Evolutionary conservation across 495 filamentous ascomycete species (phyloP), one percentile per base, ranked within the genome.

Genomic region (Penicillium parvum): DNA sequence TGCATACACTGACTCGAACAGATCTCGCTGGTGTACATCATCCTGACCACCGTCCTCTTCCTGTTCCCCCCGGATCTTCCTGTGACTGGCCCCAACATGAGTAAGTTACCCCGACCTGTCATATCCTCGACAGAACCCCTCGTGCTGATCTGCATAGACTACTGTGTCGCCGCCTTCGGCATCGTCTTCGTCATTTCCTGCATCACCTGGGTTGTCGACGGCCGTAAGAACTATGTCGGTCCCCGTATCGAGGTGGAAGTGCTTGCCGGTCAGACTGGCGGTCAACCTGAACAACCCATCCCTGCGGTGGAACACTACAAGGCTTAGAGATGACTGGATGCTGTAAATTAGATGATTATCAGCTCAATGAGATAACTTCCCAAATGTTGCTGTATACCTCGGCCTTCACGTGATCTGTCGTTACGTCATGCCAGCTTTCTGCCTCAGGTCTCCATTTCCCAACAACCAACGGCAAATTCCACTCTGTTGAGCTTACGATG

Each of bases 1-100:
- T 3, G 8, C 1, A 14, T 17, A 11, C 7, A 1, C 15, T 28
- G 1, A 8, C 16, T 7, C 9, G 26, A 2, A 7, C 23, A 81
- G 78, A 60, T 89, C 34, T 82, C 85, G 3, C 61, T 88, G 22
- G 63, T 53, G 0, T 89, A 86, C 55, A 77, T 83, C 16, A 58
- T 75, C 16, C 57, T 87, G 5, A 88, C 83, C 1, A 88, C 83
- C 0, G 77, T 88, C 6, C 69, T 90, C 0, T 90, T 89, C 58
- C 72, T 88, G 11, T 85, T 90, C 62, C 86, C 86, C 3, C 85
- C 86, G 0, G 70, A 66, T 3, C 47, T 86, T 2, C 84, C 83
- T 2, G 79, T 80, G 1, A 83, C 78, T 0, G 79, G 73, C 6
- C 78, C 70, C 45, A 88, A 79, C 62, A 88, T 90, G 85, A 89